Evolutionary conservation across 768 basidiomycete genomes (phyloP).

Genomic region (Suillus subalutaceus): DNA sequence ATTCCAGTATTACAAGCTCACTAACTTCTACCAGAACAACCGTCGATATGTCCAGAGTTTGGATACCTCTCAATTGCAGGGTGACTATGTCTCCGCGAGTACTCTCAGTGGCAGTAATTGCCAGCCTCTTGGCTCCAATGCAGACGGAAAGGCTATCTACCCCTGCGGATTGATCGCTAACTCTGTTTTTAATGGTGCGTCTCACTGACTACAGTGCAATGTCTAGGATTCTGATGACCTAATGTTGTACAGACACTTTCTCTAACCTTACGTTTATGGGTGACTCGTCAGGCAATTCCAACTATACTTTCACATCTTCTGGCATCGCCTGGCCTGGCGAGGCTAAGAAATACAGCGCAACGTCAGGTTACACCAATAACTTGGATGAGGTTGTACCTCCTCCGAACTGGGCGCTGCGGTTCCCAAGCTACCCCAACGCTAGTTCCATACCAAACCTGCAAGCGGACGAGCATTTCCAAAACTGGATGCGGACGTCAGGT

Average conservation of each 20-base stretch:
- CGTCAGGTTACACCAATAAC: slow-evolving; percentile 52
- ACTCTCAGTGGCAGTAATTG: slow-evolving; percentile 77
- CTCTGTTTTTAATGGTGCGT: slow-evolving; percentile 90
- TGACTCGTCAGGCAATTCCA: slow-evolving; percentile 42
- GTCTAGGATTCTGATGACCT: neutral
- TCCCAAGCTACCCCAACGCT: slow-evolving; percentile 70
- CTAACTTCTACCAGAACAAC: slow-evolving; percentile 98
- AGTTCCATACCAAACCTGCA: slow-evolving; percentile 75
- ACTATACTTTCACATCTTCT: slow-evolving; percentile 73
- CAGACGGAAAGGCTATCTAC: slow-evolving; percentile 66
- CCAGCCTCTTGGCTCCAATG: slow-evolving; percentile 73
- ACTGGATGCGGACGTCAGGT: slow-evolving; percentile 99
- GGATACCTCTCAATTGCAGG: slow-evolving; percentile 83
- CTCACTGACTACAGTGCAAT: neutral
- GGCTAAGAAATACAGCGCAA: slow-evolving; percentile 80
- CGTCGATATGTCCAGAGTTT: slow-evolving; percentile 95
- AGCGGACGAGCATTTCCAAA: slow-evolving; percentile 91
- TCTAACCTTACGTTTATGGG: slow-evolving; percentile 54
- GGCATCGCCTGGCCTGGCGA: slow-evolving; percentile 98
- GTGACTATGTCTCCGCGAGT: slow-evolving; percentile 52
- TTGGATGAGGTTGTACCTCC: slow-evolving; percentile 81
- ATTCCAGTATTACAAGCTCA: slow-evolving; percentile 95
- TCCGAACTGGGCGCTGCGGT: slow-evolving; percentile 84
- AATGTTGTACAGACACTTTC: slow-evolving; percentile 68
- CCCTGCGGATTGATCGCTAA: slow-evolving; percentile 98